These are phyloP conservation scores for Apostasia shenzhenica DNA, from an alignment of 106 monocot species.

Conservation along the genomic window DNA sequence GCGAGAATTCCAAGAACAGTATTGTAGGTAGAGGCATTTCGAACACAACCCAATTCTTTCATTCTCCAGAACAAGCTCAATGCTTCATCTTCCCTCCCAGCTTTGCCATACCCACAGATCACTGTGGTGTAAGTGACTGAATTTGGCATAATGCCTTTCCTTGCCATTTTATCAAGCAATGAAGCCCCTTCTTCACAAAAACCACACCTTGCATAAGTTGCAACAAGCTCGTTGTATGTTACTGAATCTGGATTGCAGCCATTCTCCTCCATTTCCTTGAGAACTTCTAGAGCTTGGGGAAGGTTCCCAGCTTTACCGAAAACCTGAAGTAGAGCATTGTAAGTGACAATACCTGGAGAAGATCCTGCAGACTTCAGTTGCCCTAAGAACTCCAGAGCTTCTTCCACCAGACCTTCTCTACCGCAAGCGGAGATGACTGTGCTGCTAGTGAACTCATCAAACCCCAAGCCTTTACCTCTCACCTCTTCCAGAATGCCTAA, in stretches of 20 bases:
- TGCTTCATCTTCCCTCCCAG: constrained; percentile 60
- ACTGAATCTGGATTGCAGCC: constrained; percentile 49
- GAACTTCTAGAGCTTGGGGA: constrained; percentile 33
- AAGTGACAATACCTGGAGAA: constrained; percentile 57
- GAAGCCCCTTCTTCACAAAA: constrained; percentile 55
- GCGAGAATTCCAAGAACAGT: constrained; percentile 74
- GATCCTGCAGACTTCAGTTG: constrained; percentile 44
- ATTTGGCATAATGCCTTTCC: constrained; percentile 69
- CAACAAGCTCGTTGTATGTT: constrained; percentile 86
- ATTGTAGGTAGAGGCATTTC: constrained; percentile 80
- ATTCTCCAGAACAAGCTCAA: constrained; percentile 41
- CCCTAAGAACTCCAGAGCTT: constrained; percentile 62
- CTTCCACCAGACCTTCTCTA: constrained; percentile 69
- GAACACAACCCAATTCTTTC: constrained; percentile 67
- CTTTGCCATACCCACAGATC: constrained; percentile 73
- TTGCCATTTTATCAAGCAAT: constrained; percentile 62
- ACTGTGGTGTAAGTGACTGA: constrained; percentile 77
- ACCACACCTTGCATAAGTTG: constrained; percentile 69
- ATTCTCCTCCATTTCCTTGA: constrained; percentile 83
- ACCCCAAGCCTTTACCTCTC: constrained; percentile 32
- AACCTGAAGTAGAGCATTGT: constrained; percentile 76
- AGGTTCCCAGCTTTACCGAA: constrained; percentile 81
- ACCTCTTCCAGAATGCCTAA: constrained; percentile 63
- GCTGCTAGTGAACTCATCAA: constrained; percentile 89
- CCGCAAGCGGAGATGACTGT: constrained; percentile 82